Conservation (phyloP, 805 yeast genomes). For the Naumovozyma dairenensis region DNA sequence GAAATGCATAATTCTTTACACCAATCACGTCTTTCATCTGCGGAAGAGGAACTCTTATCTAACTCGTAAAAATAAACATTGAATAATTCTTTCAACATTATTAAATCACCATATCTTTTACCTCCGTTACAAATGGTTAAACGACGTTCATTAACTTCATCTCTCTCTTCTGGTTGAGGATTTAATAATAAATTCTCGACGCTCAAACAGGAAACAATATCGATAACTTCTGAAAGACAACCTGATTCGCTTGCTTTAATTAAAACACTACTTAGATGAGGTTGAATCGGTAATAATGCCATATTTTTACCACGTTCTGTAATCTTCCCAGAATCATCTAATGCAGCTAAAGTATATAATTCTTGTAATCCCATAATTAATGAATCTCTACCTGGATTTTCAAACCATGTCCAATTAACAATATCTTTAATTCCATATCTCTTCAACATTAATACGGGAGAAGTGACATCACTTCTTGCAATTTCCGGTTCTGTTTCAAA, state of each 20-base stretch:
- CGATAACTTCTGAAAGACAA: constrained; percentile 61
- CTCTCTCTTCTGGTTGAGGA: constrained; percentile 72
- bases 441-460: constrained; percentile 78
- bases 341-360: constrained; percentile 67
- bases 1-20: constrained; percentile 71
- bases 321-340: constrained; percentile 65
- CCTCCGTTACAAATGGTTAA: constrained; percentile 63
- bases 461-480: constrained; percentile 71
- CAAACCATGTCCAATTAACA: constrained; percentile 85
- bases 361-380: constrained; percentile 68
- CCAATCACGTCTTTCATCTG: constrained; percentile 64
- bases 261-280: constrained; percentile 80
- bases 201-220: constrained; percentile 84
- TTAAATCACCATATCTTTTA: constrained; percentile 67
- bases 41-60: constrained; percentile 17
- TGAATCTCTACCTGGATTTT: constrained; percentile 75
- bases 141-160: constrained; percentile 72
- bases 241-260: constrained; percentile 51
- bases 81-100: constrained; percentile 70
- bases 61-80: constrained; percentile 36
- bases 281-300: constrained; percentile 87
- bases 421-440: constrained; percentile 76
- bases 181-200: constrained; percentile 80
- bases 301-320: constrained; percentile 75
- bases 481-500: constrained; percentile 91